Evolutionary conservation across 768 basidiomycete species (phyloP).

Genomic region (Tremella mesenterica): DNA sequence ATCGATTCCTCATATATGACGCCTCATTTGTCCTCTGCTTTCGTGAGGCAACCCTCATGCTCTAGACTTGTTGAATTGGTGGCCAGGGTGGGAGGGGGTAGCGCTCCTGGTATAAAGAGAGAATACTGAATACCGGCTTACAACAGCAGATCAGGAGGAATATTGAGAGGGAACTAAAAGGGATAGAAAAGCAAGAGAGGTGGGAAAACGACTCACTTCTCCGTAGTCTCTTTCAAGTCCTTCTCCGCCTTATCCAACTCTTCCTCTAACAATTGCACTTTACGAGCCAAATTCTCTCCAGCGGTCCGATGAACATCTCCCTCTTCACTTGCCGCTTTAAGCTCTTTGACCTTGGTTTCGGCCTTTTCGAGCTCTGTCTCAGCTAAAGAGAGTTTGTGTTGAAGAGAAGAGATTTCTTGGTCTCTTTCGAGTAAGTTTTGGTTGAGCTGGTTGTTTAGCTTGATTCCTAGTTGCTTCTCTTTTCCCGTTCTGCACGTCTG

Average conservation of each 20-base stretch:
- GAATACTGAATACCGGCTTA: too few species aligned
- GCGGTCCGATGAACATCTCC: slow-evolving; percentile 62
- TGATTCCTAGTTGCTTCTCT: too few species aligned
- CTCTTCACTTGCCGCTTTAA: slow-evolving; percentile 60
- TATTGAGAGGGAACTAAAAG: background rate
- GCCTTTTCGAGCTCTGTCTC: slow-evolving; percentile 63
- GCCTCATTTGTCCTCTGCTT: too few species aligned
- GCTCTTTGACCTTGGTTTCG: slow-evolving; percentile 58
- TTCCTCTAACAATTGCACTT: slow-evolving; percentile 85
- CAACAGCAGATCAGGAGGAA: background rate
- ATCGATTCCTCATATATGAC: too few species aligned
- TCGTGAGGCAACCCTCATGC: too few species aligned
- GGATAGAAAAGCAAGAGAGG: too few species aligned
- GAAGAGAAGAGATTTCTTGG: slow-evolving; percentile 72
- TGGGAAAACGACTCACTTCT: slow-evolving; percentile 61
- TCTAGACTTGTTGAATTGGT: too few species aligned
- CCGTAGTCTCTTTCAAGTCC: slow-evolving; percentile 89
- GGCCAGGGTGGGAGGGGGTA: too few species aligned
- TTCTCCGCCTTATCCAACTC: slow-evolving; percentile 93
- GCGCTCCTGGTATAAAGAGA: too few species aligned
- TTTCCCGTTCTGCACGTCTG: too few species aligned
- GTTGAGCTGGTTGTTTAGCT: slow-evolving; percentile 50
- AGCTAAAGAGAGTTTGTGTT: slow-evolving; percentile 57
- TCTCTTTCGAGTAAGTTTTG: slow-evolving; percentile 70
- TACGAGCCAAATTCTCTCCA: slow-evolving; percentile 66